These are phyloP conservation scores for Quillaja saponaria DNA, from an alignment of 306 rosid genomes.

Conservation along the genomic window DNA sequence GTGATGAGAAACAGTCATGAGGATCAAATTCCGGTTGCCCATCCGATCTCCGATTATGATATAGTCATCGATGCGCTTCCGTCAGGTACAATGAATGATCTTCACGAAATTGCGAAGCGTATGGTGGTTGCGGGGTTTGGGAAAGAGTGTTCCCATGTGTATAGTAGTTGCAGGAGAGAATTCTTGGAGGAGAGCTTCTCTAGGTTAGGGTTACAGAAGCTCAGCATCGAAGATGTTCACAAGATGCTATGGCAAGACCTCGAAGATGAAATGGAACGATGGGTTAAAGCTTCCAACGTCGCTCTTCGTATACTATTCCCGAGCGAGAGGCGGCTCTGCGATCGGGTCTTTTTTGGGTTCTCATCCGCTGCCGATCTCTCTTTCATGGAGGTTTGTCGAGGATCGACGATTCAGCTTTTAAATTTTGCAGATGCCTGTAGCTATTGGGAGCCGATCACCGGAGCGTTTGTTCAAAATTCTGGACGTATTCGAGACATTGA, in stretches of 20 bases:
- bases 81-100: constrained; percentile 70
- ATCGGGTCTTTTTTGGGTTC: constrained; percentile 75
- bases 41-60: constrained; percentile 70
- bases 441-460: constrained; percentile 79
- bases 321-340: constrained; percentile 78
- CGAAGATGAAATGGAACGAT: constrained; percentile 84
- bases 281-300: constrained; percentile 78
- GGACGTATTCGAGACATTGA: constrained; percentile 77
- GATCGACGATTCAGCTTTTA: constrained; percentile 73
- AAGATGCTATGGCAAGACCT: constrained; percentile 82
- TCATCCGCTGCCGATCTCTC: constrained; percentile 75
- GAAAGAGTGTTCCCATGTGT: constrained; percentile 90
- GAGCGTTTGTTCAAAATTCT: constrained; percentile 75
- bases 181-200: constrained; percentile 84
- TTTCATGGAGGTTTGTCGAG: constrained; percentile 91
- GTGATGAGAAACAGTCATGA: constrained; percentile 35
- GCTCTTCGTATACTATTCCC: constrained; percentile 77
- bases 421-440: constrained; percentile 88
- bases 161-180: constrained; percentile 80
- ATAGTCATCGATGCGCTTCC: constrained; percentile 85
- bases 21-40: constrained; percentile 67
- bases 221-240: constrained; percentile 85
- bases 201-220: constrained; percentile 82
- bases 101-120: constrained; percentile 87
- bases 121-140: constrained; percentile 88